Evolutionary conservation across 2,329 filamentous ascomycete genomes (phyloP).

Genomic region (Pestalotiopsis sp.): DNA sequence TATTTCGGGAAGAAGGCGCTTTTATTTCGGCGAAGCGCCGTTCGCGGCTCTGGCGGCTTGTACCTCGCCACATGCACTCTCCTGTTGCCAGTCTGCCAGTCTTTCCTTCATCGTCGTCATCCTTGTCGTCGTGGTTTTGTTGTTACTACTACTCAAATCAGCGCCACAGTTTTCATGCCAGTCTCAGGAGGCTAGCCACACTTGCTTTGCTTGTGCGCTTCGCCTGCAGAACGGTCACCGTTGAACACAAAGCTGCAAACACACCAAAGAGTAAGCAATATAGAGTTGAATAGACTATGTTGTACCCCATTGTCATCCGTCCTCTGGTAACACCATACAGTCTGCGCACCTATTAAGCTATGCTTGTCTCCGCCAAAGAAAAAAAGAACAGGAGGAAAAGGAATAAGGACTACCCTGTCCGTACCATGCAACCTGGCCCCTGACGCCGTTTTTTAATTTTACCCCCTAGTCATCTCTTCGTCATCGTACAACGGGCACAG

Average conservation of each 20-base stretch:
- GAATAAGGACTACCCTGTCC: neutral
- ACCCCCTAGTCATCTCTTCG: neutral
- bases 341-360: neutral
- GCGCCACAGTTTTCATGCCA: too few species aligned
- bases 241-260: too few species aligned
- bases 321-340: neutral
- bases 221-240: too few species aligned
- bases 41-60: neutral
- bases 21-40: neutral
- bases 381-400: neutral
- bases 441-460: slow-evolving; percentile 4
- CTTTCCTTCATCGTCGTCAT: neutral
- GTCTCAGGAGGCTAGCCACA: too few species aligned
- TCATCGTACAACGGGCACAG: neutral
- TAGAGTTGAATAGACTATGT: neutral
- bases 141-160: neutral
- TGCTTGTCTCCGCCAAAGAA: neutral
- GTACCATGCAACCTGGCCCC: slow-evolving; percentile 1
- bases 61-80: neutral
- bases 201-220: too few species aligned
- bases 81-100: neutral
- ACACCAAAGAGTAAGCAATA: neutral
- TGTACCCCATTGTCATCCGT: neutral
- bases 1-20: neutral
- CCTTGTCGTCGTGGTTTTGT: neutral